Conservation (phyloP, 306 rosid genomes). For the Prunus armeniaca region DNA sequence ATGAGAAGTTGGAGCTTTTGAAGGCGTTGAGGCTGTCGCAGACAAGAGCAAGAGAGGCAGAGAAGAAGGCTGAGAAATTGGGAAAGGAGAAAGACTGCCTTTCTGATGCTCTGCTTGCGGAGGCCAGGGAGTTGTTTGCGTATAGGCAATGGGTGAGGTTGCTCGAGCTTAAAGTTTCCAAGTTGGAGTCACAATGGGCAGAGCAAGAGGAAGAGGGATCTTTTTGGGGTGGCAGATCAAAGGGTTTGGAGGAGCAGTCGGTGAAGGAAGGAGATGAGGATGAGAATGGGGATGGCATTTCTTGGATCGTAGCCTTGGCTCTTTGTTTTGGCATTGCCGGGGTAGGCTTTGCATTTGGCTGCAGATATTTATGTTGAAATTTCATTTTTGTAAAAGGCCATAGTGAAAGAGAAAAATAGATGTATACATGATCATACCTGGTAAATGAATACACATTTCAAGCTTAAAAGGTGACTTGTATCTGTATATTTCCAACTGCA, state of each 20-base stretch:
- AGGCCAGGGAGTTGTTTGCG: constrained; percentile 55
- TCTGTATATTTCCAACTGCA: too few relatives aligned
- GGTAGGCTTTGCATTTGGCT: constrained; percentile 55
- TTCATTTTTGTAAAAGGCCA: not conserved
- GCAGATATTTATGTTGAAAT: constrained; percentile 30
- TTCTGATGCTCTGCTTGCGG: constrained; percentile 46
- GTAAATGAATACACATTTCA: not conserved
- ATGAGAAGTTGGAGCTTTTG: constrained; percentile 53
- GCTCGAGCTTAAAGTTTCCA: constrained; percentile 68
- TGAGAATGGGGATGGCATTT: constrained; percentile 28
- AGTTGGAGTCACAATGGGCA: constrained; percentile 34
- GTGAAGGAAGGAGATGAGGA: constrained; percentile 15
- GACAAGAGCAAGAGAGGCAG: constrained; percentile 75
- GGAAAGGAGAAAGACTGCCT: constrained; percentile 51
- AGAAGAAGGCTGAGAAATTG: constrained; percentile 51
- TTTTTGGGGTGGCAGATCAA: not conserved
- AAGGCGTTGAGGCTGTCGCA: constrained; percentile 84
- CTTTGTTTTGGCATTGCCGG: constrained; percentile 69
- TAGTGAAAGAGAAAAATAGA: not conserved
- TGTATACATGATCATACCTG: not conserved
- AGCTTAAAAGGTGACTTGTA: not conserved
- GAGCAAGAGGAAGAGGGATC: not conserved
- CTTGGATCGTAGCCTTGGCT: constrained; percentile 58
- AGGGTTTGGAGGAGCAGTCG: not conserved
- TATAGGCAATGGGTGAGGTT: constrained; percentile 62